A percentile compares a stretch with the other conserved stretches of the same genome.
These are phyloP conservation scores for Aureobasidium mangrovei DNA, from an alignment of 2,329 filamentous ascomycete species.

Conservation along the genomic window DNA sequence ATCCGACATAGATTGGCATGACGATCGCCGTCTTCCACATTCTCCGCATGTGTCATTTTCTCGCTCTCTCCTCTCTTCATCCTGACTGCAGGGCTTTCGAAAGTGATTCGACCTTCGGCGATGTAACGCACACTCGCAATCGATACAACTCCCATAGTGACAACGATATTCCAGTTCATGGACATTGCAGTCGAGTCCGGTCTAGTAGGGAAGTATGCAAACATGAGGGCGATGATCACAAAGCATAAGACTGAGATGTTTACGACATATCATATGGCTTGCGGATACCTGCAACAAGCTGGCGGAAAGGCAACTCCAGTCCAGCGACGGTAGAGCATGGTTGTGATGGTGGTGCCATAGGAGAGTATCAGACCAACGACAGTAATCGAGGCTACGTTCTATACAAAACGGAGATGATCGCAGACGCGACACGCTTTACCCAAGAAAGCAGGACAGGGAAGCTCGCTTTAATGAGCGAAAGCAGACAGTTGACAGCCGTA, in stretches of 20 bases:
- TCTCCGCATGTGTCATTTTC: background rate
- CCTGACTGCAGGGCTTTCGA: background rate
- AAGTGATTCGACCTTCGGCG: background rate
- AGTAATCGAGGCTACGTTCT: constrained; percentile 18
- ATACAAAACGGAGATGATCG: constrained; percentile 21
- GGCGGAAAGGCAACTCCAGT: constrained; percentile 16
- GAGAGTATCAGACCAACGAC: constrained; percentile 17
- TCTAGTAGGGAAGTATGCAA: constrained; percentile 18
- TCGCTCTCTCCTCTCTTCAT: constrained; percentile 2
- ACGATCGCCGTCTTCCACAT: background rate
- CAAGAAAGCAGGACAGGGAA: constrained; percentile 18
- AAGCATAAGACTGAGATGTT: constrained; percentile 15
- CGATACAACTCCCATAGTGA: constrained; percentile 19
- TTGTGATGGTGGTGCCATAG: constrained; percentile 17
- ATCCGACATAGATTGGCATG: too few relatives aligned
- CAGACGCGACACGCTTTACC: too few relatives aligned
- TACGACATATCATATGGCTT: constrained; percentile 16
- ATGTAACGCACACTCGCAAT: constrained; percentile 17
- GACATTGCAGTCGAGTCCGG: constrained; percentile 19
- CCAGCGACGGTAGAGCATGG: constrained; percentile 17
- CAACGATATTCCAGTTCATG: constrained; percentile 26
- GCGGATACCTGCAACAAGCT: constrained; percentile 19
- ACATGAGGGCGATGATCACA: constrained; percentile 14
- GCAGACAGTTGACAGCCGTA: too few relatives aligned
- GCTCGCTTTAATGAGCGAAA: too few relatives aligned